Percentiles rank a stretch among this genome's conserved stretches.
Evolutionary conservation across 352 stramenopile species (phyloP).

Genomic region (Phytophthora pluvialis): DNA sequence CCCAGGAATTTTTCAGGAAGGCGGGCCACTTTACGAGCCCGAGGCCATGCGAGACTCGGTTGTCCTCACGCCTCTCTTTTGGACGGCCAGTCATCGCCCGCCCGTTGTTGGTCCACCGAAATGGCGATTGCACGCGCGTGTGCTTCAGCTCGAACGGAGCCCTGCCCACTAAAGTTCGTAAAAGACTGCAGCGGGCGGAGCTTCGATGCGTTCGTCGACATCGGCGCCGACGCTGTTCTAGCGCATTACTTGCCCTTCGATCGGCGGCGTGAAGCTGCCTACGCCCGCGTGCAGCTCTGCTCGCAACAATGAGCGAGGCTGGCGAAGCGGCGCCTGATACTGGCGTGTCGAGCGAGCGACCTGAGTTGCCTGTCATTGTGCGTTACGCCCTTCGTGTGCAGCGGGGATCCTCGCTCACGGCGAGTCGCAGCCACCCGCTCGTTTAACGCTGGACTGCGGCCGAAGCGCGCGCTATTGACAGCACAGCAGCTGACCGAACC

Average conservation of each 20-base stretch:
- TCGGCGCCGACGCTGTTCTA: not conserved
- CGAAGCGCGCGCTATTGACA: not conserved
- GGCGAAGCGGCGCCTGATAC: conserved; percentile 29
- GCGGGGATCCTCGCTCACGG: conserved; percentile 2
- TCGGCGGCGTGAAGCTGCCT: not conserved
- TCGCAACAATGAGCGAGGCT: not conserved
- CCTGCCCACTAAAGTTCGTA: conserved; percentile 11
- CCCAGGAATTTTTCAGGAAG: conserved; percentile 15
- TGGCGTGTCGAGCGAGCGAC: conserved; percentile 16
- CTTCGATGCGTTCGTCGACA: conserved; percentile 21
- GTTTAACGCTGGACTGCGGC: not conserved
- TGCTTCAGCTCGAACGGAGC: conserved; percentile 25
- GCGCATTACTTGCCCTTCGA: conserved; percentile 9
- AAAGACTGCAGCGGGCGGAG: not conserved
- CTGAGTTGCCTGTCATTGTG: conserved; percentile 7
- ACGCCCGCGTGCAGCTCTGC: not conserved
- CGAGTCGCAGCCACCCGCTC: not conserved
- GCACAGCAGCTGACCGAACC: not conserved
- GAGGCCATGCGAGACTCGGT: conserved; percentile 35
- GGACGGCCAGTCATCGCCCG: conserved; percentile 26
- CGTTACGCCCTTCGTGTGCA: conserved; percentile 1
- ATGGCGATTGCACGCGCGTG: conserved; percentile 3
- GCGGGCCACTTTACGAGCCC: conserved; percentile 1
- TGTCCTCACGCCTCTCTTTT: conserved; percentile 21
- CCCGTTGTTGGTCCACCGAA: conserved; percentile 22